A percentile compares a stretch with the other conserved stretches of the same genome.
These are phyloP conservation scores for Yamadazyma taylorii DNA, from an alignment of 1,139 yeast species.

Conservation along the genomic window DNA sequence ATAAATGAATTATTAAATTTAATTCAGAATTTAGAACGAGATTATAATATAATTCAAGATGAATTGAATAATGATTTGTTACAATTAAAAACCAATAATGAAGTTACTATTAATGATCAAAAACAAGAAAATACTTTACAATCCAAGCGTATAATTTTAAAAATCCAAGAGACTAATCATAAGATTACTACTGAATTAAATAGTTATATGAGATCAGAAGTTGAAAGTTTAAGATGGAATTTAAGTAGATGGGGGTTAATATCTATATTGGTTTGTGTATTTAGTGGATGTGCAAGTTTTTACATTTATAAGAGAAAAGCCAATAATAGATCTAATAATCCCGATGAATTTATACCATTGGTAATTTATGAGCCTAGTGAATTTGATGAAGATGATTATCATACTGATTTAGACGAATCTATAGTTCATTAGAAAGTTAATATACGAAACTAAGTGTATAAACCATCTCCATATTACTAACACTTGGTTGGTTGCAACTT, in stretches of 20 bases:
- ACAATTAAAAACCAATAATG: constrained; percentile 69
- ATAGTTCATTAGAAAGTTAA: constrained; percentile 1
- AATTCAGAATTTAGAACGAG: constrained; percentile 70
- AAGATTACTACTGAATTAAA: constrained; percentile 81
- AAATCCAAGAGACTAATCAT: constrained; percentile 82
- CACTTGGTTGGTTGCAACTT: not conserved
- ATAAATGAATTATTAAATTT: constrained; percentile 67
- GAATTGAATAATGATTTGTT: constrained; percentile 73
- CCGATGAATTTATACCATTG: constrained; percentile 43
- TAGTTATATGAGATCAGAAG: constrained; percentile 80
- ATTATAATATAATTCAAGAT: constrained; percentile 69
- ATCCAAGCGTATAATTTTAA: constrained; percentile 66
- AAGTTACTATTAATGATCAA: constrained; percentile 83
- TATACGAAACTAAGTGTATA: not conserved
- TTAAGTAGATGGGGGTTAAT: constrained; percentile 83
- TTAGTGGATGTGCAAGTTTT: constrained; percentile 44
- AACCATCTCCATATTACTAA: too few relatives aligned
- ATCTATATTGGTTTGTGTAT: constrained; percentile 50
- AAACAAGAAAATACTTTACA: constrained; percentile 80
- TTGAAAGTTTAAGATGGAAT: constrained; percentile 91
- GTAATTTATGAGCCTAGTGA: constrained; percentile 51
- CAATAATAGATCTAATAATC: constrained; percentile 24
- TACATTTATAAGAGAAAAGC: constrained; percentile 34
- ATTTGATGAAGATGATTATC: constrained; percentile 49
- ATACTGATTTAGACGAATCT: constrained; percentile 39